Conservation (phyloP, 768 basidiomycete genomes). For the Crucibulum laeve region DNA sequence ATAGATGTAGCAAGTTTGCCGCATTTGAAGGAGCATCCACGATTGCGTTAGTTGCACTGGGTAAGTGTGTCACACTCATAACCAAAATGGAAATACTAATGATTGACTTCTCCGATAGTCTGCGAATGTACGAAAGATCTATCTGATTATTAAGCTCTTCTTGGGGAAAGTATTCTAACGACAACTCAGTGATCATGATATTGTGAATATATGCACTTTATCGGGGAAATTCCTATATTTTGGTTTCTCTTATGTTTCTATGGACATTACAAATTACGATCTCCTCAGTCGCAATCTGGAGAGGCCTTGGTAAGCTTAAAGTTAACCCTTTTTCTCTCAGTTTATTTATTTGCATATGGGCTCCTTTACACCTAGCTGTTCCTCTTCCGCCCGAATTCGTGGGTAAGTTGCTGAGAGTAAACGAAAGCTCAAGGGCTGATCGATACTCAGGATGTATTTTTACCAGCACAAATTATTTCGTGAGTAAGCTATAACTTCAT, state of each 20-base stretch:
- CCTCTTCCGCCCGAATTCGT: neutral
- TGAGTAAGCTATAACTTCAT: slow-evolving; percentile 8
- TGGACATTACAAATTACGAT: neutral
- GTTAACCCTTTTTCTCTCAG: too few relatives aligned
- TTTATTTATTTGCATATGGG: neutral
- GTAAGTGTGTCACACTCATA: neutral
- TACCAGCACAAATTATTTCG: neutral
- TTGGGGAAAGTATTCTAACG: too few relatives aligned
- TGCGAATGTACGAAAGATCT: neutral
- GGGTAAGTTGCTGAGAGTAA: too few relatives aligned
- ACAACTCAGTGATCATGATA: slow-evolving; percentile 8
- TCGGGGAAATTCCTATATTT: neutral
- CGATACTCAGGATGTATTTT: slow-evolving; percentile 1
- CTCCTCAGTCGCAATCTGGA: neutral
- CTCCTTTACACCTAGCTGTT: neutral
- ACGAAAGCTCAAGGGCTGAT: too few relatives aligned
- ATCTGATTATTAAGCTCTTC: neutral
- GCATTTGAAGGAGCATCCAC: neutral
- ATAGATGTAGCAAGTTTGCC: neutral
- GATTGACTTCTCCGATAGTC: neutral
- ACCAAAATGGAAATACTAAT: neutral
- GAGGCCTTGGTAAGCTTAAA: neutral
- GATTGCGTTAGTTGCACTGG: neutral
- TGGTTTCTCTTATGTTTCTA: neutral
- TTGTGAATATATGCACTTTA: slow-evolving; percentile 3